A percentile compares a stretch with the other conserved stretches of the same genome.
Evolutionary conservation across 495 filamentous ascomycete genomes (phyloP).

Genomic region (Penicillium atrosanguineum): DNA sequence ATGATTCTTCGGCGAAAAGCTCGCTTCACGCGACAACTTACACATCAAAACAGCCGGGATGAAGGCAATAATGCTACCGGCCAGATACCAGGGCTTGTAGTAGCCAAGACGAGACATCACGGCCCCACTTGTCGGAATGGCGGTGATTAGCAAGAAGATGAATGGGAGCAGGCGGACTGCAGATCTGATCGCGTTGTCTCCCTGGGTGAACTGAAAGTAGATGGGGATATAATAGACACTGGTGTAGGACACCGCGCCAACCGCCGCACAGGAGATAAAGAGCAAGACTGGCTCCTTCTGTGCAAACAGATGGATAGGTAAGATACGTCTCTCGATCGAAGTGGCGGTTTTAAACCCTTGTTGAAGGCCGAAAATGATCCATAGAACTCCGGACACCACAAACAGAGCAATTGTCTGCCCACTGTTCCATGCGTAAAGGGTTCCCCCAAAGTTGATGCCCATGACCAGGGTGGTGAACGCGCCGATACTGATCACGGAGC

Average conservation of each 20-base stretch:
- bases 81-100: constrained; percentile 52
- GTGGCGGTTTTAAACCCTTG: constrained; percentile 35
- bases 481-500: constrained; percentile 16
- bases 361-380: constrained; percentile 28
- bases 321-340: constrained; percentile 41
- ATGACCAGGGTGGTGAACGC: constrained; percentile 19
- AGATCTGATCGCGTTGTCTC: constrained; percentile 30
- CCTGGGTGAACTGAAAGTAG: constrained; percentile 45
- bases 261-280: constrained; percentile 34
- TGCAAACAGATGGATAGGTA: constrained; percentile 50
- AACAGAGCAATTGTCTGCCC: constrained; percentile 50
- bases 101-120: constrained; percentile 44
- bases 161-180: constrained; percentile 36
- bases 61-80: constrained; percentile 19
- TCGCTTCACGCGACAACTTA: neutral
- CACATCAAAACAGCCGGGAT: constrained; percentile 2
- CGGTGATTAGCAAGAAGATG: constrained; percentile 20
- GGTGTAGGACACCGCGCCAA: constrained; percentile 21
- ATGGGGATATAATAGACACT: constrained; percentile 52
- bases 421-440: constrained; percentile 32
- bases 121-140: constrained; percentile 25
- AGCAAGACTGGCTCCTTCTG: constrained; percentile 40
- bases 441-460: constrained; percentile 25
- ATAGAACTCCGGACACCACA: constrained; percentile 44
- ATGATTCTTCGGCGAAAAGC: neutral